phyloP scores from a whole-genome alignment of 352 stramenopile species.

The Pythium grandisporangium region DNA sequence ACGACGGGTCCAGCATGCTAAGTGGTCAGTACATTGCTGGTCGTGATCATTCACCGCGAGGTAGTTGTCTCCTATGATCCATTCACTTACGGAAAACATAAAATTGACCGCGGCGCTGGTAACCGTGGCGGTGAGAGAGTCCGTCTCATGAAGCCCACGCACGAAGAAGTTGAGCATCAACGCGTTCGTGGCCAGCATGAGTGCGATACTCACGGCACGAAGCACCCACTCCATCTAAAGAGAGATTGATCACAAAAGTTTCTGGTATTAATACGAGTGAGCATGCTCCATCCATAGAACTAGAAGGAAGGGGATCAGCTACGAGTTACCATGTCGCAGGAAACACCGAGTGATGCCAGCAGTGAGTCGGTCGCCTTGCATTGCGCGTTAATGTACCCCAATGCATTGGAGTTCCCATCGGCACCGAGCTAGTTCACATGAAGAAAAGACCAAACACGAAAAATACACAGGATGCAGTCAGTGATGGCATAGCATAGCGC shows the following conservation, averaged over 20 bases:
- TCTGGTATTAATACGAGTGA: too few relatives aligned
- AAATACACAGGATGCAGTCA: too few relatives aligned
- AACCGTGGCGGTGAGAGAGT: conserved; percentile 80
- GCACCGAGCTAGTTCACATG: conserved; percentile 11
- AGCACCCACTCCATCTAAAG: conserved; percentile 16
- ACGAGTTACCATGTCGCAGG: neutral
- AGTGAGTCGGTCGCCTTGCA: conserved; percentile 7
- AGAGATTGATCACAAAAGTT: conserved; percentile 4
- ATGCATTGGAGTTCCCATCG: conserved; percentile 17
- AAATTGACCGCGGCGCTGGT: conserved; percentile 79
- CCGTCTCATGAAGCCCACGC: conserved; percentile 71
- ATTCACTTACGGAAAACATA: conserved; percentile 44
- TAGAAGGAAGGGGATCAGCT: too few relatives aligned
- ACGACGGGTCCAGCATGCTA: too few relatives aligned
- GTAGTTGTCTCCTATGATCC: too few relatives aligned
- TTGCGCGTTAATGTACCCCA: conserved; percentile 8
- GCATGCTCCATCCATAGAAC: too few relatives aligned
- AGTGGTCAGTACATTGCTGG: too few relatives aligned
- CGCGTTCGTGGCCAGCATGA: conserved; percentile 67
- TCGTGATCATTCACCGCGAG: too few relatives aligned
- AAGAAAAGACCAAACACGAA: neutral
- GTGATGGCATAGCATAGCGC: too few relatives aligned
- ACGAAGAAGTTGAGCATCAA: conserved; percentile 82
- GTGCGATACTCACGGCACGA: conserved; percentile 40
- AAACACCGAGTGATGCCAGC: neutral